Evolutionary conservation across 2,329 filamentous ascomycete species (phyloP).

Genomic region (Fusarium brachygibbosum): DNA sequence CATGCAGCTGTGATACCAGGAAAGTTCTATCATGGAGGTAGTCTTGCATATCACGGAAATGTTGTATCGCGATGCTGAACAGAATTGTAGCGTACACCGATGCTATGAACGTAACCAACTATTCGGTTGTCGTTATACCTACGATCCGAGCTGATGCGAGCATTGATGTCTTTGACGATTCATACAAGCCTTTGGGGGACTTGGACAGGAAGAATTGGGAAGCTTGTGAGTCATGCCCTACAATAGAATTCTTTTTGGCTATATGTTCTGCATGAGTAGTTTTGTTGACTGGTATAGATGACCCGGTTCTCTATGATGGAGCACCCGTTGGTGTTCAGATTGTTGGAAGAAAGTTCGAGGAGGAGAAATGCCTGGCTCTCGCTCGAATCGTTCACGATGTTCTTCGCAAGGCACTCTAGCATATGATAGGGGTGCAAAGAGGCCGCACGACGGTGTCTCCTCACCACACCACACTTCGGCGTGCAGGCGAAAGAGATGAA

Average conservation of each 20-base stretch:
- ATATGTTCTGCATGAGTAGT: no score
- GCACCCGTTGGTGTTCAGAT: constrained; percentile 37
- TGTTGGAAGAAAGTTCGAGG: constrained; percentile 33
- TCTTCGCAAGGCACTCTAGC: neutral
- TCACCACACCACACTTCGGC: no score
- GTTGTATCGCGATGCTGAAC: neutral
- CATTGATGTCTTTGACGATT: constrained; percentile 59
- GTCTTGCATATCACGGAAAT: no score
- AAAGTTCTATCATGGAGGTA: constrained; percentile 57
- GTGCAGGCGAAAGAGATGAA: no score
- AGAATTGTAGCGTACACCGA: constrained; percentile 49
- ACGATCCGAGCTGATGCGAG: constrained; percentile 66
- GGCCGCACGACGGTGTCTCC: no score
- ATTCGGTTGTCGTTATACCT: constrained; percentile 66
- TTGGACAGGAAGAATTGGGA: constrained; percentile 60
- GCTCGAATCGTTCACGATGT: neutral
- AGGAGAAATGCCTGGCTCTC: constrained; percentile 35
- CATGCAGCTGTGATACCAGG: constrained; percentile 63
- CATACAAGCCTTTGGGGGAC: constrained; percentile 57
- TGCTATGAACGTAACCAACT: constrained; percentile 68
- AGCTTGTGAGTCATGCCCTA: constrained; percentile 57
- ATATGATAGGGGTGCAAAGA: neutral
- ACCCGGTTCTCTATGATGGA: constrained; percentile 13
- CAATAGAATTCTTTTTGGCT: fast-evolving
- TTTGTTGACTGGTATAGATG: constrained; percentile 4